phyloP scores from a whole-genome alignment of 2,329 filamentous ascomycete species.

The Diatrype stigma region DNA sequence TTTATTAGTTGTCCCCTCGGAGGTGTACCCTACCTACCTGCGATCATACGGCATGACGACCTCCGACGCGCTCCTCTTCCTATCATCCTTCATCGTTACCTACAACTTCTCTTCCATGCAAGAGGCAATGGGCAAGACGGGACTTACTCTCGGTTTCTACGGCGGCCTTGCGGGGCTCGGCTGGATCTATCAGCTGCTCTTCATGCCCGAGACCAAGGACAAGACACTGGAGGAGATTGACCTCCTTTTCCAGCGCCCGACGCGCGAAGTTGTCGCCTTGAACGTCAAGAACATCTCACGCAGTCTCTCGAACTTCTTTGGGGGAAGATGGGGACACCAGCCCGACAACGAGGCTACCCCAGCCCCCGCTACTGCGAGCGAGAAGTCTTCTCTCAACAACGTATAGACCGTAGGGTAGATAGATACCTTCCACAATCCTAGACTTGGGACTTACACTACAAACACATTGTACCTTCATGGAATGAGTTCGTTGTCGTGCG shows the following conservation, averaged over 20 bases:
- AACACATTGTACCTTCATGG: too few relatives aligned
- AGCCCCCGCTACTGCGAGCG: background rate
- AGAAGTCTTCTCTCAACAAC: background rate
- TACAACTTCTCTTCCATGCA: constrained; percentile 74
- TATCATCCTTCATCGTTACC: constrained; percentile 68
- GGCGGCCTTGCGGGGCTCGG: constrained; percentile 68
- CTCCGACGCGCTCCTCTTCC: constrained; percentile 63
- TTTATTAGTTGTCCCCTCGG: constrained; percentile 62
- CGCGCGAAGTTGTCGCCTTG: constrained; percentile 56
- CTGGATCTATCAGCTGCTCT: constrained; percentile 68
- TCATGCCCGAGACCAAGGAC: constrained; percentile 74
- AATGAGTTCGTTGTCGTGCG: too few relatives aligned
- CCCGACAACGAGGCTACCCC: background rate
- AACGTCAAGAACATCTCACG: constrained; percentile 39
- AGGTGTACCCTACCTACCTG: constrained; percentile 70
- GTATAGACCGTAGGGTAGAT: background rate
- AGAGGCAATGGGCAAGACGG: constrained; percentile 60
- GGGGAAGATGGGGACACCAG: constrained; percentile 7
- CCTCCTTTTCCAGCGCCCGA: constrained; percentile 60
- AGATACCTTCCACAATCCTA: too few relatives aligned
- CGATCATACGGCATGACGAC: constrained; percentile 71
- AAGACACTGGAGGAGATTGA: constrained; percentile 68
- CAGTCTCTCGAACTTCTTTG: constrained; percentile 10
- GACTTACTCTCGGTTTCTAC: constrained; percentile 67
- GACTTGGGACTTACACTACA: too few relatives aligned